Percentiles rank a stretch among this genome's conserved stretches.
Evolutionary conservation across 2,329 filamentous ascomycete species (phyloP).

Genomic region (Byssoonygena ceratinophila): DNA sequence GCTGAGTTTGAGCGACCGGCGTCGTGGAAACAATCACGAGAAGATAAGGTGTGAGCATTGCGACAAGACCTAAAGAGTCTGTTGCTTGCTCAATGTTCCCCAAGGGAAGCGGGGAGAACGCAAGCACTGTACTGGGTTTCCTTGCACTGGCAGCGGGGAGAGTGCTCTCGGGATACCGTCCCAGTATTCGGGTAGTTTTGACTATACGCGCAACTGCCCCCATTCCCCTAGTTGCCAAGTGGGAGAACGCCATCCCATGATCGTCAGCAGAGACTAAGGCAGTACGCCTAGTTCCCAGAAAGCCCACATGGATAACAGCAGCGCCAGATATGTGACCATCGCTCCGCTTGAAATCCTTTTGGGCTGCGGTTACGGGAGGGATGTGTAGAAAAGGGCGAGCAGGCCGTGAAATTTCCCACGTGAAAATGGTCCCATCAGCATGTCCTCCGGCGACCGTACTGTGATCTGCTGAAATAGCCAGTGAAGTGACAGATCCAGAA

Average conservation of each 20-base stretch:
- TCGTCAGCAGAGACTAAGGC: conserved; percentile 92
- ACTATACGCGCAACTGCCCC: conserved; percentile 75
- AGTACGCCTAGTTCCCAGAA: conserved; percentile 84
- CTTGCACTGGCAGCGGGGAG: conserved; percentile 53
- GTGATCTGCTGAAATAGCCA: conserved; percentile 89
- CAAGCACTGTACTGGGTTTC: conserved; percentile 89
- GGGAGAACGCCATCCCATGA: conserved; percentile 94
- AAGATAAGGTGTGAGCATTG: conserved; percentile 89
- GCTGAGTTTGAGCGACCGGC: conserved; percentile 88
- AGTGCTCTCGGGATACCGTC: conserved; percentile 66
- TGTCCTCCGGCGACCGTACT: conserved; percentile 85
- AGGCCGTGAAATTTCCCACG: conserved; percentile 81
- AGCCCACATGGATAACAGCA: conserved; percentile 81
- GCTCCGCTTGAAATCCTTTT: conserved; percentile 52
- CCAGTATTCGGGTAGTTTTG: conserved; percentile 80
- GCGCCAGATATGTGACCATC: conserved; percentile 76
- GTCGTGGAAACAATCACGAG: conserved; percentile 96
- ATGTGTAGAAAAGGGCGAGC: conserved; percentile 83
- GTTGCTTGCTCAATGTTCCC: conserved; percentile 89
- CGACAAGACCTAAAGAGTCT: conserved; percentile 79
- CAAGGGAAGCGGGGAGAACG: conserved; percentile 78
- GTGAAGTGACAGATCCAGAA: conserved; percentile 72
- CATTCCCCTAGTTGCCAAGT: conserved; percentile 82
- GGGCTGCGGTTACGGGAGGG: conserved; percentile 57
- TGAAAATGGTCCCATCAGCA: conserved; percentile 83